Percentiles rank a stretch among this genome's conserved stretches.
These are phyloP conservation scores for Uronychia binucleata DNA, from an alignment of 73 alveolate species.

Conservation along the genomic window DNA sequence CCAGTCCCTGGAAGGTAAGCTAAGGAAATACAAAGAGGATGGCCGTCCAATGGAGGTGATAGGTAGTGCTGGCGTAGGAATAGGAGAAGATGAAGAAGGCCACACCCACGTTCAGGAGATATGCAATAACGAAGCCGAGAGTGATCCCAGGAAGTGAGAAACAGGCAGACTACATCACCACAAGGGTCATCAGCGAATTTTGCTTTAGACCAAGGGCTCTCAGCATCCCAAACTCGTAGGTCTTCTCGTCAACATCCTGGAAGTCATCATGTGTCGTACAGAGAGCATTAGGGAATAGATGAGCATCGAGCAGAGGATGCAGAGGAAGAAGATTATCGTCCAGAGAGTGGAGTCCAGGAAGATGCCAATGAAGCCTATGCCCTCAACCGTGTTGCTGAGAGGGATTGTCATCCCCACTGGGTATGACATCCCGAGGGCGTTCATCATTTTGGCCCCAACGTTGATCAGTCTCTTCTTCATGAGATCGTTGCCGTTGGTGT, in stretches of 20 bases:
- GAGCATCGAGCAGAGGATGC: slow-evolving; percentile 79
- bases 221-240: slow-evolving; percentile 95
- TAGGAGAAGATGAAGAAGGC: slow-evolving; percentile 34
- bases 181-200: slow-evolving; percentile 60
- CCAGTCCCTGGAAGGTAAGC: slow-evolving; percentile 38
- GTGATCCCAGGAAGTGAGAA: slow-evolving; percentile 92
- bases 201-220: slow-evolving; percentile 92
- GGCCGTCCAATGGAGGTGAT: slow-evolving; percentile 58
- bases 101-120: slow-evolving; percentile 38
- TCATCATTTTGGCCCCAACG: slow-evolving; percentile 39
- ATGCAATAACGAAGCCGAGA: slow-evolving; percentile 77
- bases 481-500: slow-evolving; percentile 41
- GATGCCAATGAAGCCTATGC: slow-evolving; percentile 39
- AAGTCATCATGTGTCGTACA: too few relatives aligned
- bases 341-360: slow-evolving; percentile 80
- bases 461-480: slow-evolving; percentile 48
- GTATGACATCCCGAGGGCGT: slow-evolving; percentile 47
- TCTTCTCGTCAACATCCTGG: slow-evolving; percentile 94
- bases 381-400: slow-evolving; percentile 30
- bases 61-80: slow-evolving; percentile 38
- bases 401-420: slow-evolving; percentile 64
- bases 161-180: slow-evolving; percentile 75
- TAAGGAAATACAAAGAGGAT: not conserved
- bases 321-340: slow-evolving; percentile 81
- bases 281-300: slow-evolving; percentile 92